phyloP scores from a whole-genome alignment of 2,329 filamentous ascomycete genomes.

The Simplicillium aogashimaense region DNA sequence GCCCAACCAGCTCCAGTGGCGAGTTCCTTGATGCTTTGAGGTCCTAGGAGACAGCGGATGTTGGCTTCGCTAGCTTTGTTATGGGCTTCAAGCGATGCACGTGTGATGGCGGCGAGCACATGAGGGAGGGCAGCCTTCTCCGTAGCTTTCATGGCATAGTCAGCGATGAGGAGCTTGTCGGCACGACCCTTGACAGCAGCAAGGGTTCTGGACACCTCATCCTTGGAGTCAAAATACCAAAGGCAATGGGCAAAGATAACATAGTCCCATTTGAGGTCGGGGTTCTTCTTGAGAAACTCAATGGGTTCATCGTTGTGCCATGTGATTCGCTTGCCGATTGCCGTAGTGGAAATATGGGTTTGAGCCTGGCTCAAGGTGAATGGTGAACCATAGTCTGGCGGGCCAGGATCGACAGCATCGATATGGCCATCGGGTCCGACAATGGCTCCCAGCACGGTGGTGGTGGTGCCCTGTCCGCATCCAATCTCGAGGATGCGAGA shows the following conservation, averaged over 20 bases:
- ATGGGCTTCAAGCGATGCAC: conserved; percentile 30
- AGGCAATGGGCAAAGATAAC: conserved; percentile 39
- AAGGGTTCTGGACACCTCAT: conserved; percentile 14
- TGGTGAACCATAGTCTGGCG: conserved; percentile 37
- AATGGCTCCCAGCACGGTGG: conserved; percentile 38
- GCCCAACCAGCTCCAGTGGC: conserved; percentile 25
- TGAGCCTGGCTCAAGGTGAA: conserved; percentile 40
- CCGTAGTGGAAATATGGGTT: conserved; percentile 25
- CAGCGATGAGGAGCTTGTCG: conserved; percentile 12
- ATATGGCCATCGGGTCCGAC: conserved; percentile 33
- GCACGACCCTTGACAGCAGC: conserved; percentile 11
- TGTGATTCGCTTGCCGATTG: conserved; percentile 29
- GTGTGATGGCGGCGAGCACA: conserved; percentile 38
- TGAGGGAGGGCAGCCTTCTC: conserved; percentile 31
- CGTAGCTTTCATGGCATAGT: conserved; percentile 22
- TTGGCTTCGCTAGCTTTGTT: conserved; percentile 29
- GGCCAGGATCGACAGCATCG: conserved; percentile 42
- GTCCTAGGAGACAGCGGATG: conserved; percentile 34
- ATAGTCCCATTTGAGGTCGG: conserved; percentile 25
- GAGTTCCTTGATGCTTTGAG: conserved; percentile 25
- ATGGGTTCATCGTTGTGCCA: conserved; percentile 29
- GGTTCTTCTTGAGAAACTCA: conserved; percentile 20
- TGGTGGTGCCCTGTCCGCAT: conserved; percentile 50
- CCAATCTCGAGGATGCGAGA: conserved; percentile 44
- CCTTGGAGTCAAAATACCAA: conserved; percentile 40